A percentile compares a stretch with the other conserved stretches of the same genome.
Conservation (phyloP, 2,329 filamentous ascomycete genomes). For the Ophiostoma piceae region DNA sequence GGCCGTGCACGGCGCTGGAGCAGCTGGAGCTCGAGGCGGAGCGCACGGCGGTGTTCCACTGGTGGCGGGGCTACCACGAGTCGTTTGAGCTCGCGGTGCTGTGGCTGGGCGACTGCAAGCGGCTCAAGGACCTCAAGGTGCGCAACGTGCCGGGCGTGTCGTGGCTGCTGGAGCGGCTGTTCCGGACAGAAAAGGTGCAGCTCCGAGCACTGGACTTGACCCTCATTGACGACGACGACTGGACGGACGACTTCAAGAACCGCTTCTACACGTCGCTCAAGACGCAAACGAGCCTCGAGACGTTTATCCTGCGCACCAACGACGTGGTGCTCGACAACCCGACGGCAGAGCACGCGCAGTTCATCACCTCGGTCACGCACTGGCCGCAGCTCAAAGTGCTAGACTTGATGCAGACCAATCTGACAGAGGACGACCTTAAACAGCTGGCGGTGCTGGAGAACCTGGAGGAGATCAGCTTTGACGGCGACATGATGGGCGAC, state of each 20-base stretch:
- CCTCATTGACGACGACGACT: slow-evolving; percentile 37
- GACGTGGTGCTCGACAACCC: slow-evolving; percentile 16
- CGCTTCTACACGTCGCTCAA: slow-evolving; percentile 50
- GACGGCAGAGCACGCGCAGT: slow-evolving; percentile 26
- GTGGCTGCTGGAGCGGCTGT: slow-evolving; percentile 32
- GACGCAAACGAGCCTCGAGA: slow-evolving; percentile 44
- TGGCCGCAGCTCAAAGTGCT: slow-evolving; percentile 50
- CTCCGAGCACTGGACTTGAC: slow-evolving; percentile 37
- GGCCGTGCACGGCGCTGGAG: slow-evolving; percentile 35
- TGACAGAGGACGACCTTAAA: slow-evolving; percentile 46
- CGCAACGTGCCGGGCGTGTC: neutral
- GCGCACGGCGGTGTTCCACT: slow-evolving; percentile 26
- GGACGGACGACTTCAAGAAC: slow-evolving; percentile 32
- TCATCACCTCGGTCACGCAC: slow-evolving; percentile 42
- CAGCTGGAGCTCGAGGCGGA: slow-evolving; percentile 34
- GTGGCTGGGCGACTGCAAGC: slow-evolving; percentile 30
- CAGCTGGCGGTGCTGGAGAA: slow-evolving; percentile 43
- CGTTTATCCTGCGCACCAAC: slow-evolving; percentile 27
- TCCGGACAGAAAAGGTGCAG: slow-evolving; percentile 23
- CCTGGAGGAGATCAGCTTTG: slow-evolving; percentile 54
- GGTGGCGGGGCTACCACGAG: slow-evolving; percentile 27
- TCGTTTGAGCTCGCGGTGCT: slow-evolving; percentile 32
- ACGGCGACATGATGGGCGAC: slow-evolving; percentile 49
- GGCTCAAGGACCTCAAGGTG: neutral
- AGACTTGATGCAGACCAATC: slow-evolving; percentile 47